Percentiles rank a stretch among this genome's conserved stretches.
phyloP scores from a whole-genome alignment of 495 filamentous ascomycete genomes.

The Evansstolkia leycettana region DNA sequence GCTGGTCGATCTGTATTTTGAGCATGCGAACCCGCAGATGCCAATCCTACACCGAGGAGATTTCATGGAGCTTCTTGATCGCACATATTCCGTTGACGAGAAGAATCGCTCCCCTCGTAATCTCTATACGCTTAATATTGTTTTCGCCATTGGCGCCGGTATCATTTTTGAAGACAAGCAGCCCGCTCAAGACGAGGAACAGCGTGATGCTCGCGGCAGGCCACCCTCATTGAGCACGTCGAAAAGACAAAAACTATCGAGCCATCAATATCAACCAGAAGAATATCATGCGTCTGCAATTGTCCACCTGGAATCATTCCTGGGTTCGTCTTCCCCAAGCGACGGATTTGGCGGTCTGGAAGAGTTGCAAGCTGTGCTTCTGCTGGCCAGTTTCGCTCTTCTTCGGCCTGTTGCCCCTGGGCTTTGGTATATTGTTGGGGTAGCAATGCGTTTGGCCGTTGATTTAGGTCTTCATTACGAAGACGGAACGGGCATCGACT shows the following conservation, averaged over 20 bases:
- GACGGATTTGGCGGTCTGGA: constrained; percentile 72
- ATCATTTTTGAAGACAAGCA: constrained; percentile 68
- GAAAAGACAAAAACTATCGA: constrained; percentile 40
- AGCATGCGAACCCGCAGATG: constrained; percentile 91
- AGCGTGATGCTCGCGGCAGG: constrained; percentile 15
- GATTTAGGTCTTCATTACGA: constrained; percentile 91
- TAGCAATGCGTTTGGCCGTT: constrained; percentile 79
- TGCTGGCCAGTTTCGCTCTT: constrained; percentile 84
- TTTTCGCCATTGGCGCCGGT: constrained; percentile 92
- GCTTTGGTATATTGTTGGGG: constrained; percentile 93
- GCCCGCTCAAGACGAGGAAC: constrained; percentile 25
- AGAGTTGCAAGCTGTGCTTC: constrained; percentile 81
- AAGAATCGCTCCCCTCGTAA: constrained; percentile 66
- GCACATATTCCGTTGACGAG: constrained; percentile 57
- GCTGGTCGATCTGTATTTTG: constrained; percentile 78
- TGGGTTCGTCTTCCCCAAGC: constrained; percentile 49
- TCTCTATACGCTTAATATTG: constrained; percentile 88
- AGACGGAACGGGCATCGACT: constrained; percentile 62
- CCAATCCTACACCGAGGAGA: constrained; percentile 80
- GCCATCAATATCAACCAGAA: constrained; percentile 72
- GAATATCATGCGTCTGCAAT: constrained; percentile 94
- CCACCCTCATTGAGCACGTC: constrained; percentile 24
- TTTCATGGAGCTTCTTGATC: constrained; percentile 73
- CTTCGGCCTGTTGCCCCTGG: constrained; percentile 85
- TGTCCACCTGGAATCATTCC: constrained; percentile 76